Evolutionary conservation across 2,329 filamentous ascomycete species (phyloP), one percentile per base, ranked within the genome.

Genomic region (Nigrospora oryzae): DNA sequence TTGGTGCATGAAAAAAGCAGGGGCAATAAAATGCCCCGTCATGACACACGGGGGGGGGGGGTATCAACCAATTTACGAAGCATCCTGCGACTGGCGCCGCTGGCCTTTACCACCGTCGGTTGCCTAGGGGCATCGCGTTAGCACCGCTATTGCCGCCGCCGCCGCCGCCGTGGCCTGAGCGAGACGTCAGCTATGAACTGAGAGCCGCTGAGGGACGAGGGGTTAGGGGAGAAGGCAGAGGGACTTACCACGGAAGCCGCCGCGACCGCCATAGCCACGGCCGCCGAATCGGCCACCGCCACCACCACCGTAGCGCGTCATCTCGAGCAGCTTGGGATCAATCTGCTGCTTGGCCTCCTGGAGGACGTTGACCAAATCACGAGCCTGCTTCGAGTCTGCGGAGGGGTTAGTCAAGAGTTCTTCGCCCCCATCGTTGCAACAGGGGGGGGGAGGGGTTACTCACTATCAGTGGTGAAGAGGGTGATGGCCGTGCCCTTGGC

Each of bases 401-500:
- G 33, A 30, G n/a, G 6, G 51, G 63, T 75, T 61, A 73, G 69
- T 43, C 33, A 23, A 15, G 5, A 14, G 19, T 31, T 7, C 28
- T n/a, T 11, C 12, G 2, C 3, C 10, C 23, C 23, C 23, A 15
- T 37, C 3, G 5, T 34, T 3, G 17, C 12, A 7, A 23, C 28
- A 36, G 45, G 39, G n/a, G 32, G n/a, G 19, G 28, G 17, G 36
- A 19, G 44, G n/a, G n/a, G n/a, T n/a, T 49, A 86, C 90, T 74
- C 79, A 96, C 91, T 97, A 71, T 97, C 93, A 85, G 91, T 93
- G 68, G 93, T 97, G 73, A 98, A 98, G 62, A 98, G 81, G 54
- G 93, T 97, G 64, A 97, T 97, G 66, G 93, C 93, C 60, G 90
- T 97, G 73, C 93, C 93, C 54, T 84, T 88, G 61, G 85, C 84